These are phyloP conservation scores for Fusarium siculi DNA, from an alignment of 2,329 filamentous ascomycete species.

Conservation along the genomic window DNA sequence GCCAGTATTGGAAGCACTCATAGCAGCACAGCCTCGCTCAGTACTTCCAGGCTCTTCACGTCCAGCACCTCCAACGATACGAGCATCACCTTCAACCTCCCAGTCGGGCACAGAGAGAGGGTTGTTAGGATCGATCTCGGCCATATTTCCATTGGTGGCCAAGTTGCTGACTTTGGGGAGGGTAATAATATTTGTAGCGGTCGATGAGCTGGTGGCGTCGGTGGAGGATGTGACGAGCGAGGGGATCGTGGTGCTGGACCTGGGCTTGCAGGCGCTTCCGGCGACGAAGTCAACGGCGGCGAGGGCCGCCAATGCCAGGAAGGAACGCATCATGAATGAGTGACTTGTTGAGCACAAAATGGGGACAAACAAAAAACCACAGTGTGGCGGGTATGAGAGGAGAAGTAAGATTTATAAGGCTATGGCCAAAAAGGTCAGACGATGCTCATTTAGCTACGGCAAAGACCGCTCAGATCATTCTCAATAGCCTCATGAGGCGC, in stretches of 20 bases:
- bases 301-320: background rate
- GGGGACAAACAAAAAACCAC: background rate
- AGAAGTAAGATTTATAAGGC: background rate
- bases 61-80: background rate
- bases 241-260: background rate
- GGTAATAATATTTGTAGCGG: background rate
- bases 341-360: rapidly evolving
- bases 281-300: background rate
- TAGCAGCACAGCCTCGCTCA: background rate
- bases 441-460: background rate
- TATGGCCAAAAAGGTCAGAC: background rate
- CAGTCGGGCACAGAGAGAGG: background rate
- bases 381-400: rapidly evolving
- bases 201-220: background rate
- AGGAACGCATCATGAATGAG: background rate
- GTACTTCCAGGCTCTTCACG: background rate
- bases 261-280: slow-evolving; percentile 3
- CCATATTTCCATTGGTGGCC: slow-evolving; percentile 12
- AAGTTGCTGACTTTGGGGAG: background rate
- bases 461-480: background rate
- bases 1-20: background rate
- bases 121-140: background rate
- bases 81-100: background rate
- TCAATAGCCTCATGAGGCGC: background rate
- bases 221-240: background rate